These are phyloP conservation scores for Bonia amplexicaulis DNA, from an alignment of 176 grass and related monocot species.

Conservation along the genomic window DNA sequence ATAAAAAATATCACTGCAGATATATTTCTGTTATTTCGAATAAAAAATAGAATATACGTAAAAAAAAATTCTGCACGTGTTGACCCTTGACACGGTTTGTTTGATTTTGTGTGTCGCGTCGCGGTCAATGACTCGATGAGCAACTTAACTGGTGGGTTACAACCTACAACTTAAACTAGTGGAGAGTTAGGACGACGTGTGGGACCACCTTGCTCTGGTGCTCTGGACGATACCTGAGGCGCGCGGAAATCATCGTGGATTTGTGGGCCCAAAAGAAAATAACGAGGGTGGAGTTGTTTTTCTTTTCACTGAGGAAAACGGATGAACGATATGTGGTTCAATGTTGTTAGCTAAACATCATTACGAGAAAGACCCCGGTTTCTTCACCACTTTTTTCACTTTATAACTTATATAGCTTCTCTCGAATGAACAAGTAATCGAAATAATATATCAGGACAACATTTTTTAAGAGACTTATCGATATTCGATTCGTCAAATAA, in stretches of 20 bases:
- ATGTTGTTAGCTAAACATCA: not conserved
- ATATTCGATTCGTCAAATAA: too few relatives aligned
- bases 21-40: too few relatives aligned
- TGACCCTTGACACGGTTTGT: not conserved
- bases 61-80: too few relatives aligned
- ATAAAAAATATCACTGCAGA: too few relatives aligned
- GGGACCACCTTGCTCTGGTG: not conserved
- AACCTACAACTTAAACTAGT: not conserved
- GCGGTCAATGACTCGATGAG: not conserved
- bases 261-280: not conserved
- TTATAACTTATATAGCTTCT: too few relatives aligned
- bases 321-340: not conserved
- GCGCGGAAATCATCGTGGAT: not conserved
- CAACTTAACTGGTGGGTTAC: not conserved
- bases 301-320: not conserved
- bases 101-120: not conserved
- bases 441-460: too few relatives aligned
- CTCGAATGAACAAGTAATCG: too few relatives aligned
- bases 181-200: constrained; percentile 7
- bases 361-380: not conserved
- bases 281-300: not conserved
- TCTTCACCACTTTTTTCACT: too few relatives aligned
- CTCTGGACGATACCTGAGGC: not conserved
- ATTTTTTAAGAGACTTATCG: too few relatives aligned
- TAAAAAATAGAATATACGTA: too few relatives aligned